Evolutionary conservation across 257 asterid species (phyloP).

Genomic region (Scutellaria galericulata): DNA sequence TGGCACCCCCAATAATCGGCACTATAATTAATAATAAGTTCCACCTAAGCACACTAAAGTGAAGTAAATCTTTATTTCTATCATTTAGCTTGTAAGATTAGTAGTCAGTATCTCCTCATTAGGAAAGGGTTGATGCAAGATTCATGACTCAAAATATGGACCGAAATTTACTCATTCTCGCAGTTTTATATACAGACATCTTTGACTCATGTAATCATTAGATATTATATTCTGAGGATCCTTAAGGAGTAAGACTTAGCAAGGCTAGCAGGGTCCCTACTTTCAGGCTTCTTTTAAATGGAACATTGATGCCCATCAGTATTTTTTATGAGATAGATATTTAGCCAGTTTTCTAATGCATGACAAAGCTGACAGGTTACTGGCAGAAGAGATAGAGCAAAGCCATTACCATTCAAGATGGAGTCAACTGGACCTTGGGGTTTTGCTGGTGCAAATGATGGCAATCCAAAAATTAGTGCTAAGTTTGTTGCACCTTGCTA

Average conservation of each 20-base stretch:
- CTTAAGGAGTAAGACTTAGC: no score
- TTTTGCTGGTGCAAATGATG: slow-evolving; percentile 84
- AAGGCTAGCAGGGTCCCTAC: no score
- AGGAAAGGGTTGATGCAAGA: slow-evolving; percentile 1
- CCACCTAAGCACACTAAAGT: not conserved
- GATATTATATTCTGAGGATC: not conserved
- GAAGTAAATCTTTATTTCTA: not conserved
- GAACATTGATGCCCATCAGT: not conserved
- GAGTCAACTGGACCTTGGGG: slow-evolving; percentile 89
- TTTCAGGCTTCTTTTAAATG: not conserved
- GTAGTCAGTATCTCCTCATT: not conserved
- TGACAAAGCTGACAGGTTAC: slow-evolving; percentile 64
- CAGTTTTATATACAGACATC: not conserved
- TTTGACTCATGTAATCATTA: not conserved
- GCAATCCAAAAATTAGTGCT: slow-evolving; percentile 80
- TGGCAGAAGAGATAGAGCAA: slow-evolving; percentile 97
- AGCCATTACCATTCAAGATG: slow-evolving; percentile 93
- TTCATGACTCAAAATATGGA: no score
- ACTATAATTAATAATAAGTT: not conserved
- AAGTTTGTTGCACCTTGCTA: slow-evolving; percentile 94
- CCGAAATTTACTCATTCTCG: no score
- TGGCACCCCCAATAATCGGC: no score
- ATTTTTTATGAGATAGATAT: not conserved
- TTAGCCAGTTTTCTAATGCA: not conserved
- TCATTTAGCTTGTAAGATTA: slow-evolving; percentile 3